Percentiles rank a stretch among this genome's conserved stretches.
phyloP scores from a whole-genome alignment of 768 basidiomycete genomes.

The Pisolithus marmoratus region DNA sequence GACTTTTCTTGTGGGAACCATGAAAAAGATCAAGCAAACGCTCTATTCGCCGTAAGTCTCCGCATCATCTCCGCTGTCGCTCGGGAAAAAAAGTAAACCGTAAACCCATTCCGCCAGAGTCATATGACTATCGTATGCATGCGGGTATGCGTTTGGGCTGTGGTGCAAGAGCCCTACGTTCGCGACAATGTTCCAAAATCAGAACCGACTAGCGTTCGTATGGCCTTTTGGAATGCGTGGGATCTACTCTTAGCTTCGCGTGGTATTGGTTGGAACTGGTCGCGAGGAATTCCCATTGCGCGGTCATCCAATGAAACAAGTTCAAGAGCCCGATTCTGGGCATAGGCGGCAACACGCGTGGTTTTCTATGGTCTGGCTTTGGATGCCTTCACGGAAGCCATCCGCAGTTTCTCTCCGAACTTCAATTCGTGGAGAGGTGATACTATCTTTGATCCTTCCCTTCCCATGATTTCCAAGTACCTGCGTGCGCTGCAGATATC shows the following conservation, averaged over 20 bases:
- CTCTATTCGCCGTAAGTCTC: slow-evolving; percentile 15
- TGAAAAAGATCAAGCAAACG: slow-evolving; percentile 10
- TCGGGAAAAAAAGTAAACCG: neutral
- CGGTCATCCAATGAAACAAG: slow-evolving; percentile 7
- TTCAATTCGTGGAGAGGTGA: slow-evolving; percentile 30
- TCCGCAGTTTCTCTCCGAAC: slow-evolving; percentile 33
- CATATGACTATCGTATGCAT: slow-evolving; percentile 13
- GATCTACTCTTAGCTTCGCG: slow-evolving; percentile 15
- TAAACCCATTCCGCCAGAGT: neutral
- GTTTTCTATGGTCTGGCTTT: slow-evolving; percentile 3
- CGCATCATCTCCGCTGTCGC: neutral
- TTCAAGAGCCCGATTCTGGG: slow-evolving; percentile 12
- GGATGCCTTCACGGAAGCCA: slow-evolving; percentile 7
- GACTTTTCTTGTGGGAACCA: slow-evolving; percentile 18
- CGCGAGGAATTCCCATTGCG: slow-evolving; percentile 8
- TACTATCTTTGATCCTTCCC: slow-evolving; percentile 30
- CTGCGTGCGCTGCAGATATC: slow-evolving; percentile 38
- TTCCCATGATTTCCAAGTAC: slow-evolving; percentile 27
- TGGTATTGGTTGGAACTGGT: slow-evolving; percentile 26
- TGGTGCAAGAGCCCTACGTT: slow-evolving; percentile 11
- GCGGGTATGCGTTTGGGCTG: slow-evolving; percentile 17
- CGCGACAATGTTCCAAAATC: slow-evolving; percentile 2
- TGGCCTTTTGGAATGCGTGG: slow-evolving; percentile 19
- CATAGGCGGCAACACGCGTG: slow-evolving; percentile 3
- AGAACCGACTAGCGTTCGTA: slow-evolving; percentile 1